Conservation (phyloP, 1,284 basidiomycete species). For the Heterobasidion irregulare region DNA sequence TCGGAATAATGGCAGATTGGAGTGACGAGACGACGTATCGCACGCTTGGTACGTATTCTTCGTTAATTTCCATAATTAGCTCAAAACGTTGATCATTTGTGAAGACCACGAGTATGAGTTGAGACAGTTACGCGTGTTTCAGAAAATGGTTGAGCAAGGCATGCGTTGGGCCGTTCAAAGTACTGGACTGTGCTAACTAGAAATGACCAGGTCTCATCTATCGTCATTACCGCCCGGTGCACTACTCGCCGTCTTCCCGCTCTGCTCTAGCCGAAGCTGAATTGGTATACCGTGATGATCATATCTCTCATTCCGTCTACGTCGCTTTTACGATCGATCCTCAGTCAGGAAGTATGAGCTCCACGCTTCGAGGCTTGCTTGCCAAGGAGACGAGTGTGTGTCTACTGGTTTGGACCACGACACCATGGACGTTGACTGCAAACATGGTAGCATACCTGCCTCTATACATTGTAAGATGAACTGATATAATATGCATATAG, state of each 20-base stretch:
- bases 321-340: constrained; percentile 65
- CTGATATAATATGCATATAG: constrained; percentile 28
- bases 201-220: constrained; percentile 64
- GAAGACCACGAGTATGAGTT: constrained; percentile 84
- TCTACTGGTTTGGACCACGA: constrained; percentile 96
- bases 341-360: constrained; percentile 13
- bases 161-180: constrained; percentile 6
- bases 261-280: constrained; percentile 97
- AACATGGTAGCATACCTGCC: constrained; percentile 72
- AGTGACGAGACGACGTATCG: constrained; percentile 69
- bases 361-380: constrained; percentile 15
- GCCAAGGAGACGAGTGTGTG: constrained; percentile 26
- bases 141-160: constrained; percentile 85
- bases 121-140: constrained; percentile 82
- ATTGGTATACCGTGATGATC: constrained; percentile 84
- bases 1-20: constrained; percentile 96
- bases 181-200: neutral
- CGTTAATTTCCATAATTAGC: constrained; percentile 1
- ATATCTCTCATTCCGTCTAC: constrained; percentile 84
- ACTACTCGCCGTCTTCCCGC: constrained; percentile 92
- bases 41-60: constrained; percentile 60
- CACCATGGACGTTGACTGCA: constrained; percentile 93
- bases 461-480: constrained; percentile 3
- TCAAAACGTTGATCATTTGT: neutral
- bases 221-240: constrained; percentile 83